These are phyloP conservation scores for Talinum fruticosum DNA, from an alignment of 148 eudicot species.

Conservation along the genomic window DNA sequence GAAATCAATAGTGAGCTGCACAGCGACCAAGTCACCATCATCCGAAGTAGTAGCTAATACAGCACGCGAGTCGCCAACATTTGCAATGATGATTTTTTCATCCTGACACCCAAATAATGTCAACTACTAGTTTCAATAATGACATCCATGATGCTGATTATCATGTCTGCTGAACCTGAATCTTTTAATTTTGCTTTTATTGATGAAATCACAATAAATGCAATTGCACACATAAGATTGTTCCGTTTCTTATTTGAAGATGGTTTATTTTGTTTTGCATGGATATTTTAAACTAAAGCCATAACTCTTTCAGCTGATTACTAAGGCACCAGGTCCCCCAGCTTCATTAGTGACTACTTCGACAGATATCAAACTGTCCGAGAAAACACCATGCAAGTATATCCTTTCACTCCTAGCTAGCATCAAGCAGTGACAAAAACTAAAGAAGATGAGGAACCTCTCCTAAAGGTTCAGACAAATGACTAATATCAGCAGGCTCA, in stretches of 20 bases:
- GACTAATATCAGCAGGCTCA: conserved; percentile 1
- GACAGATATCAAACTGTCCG: background rate
- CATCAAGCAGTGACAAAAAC: conserved; percentile 9
- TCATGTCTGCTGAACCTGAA: too few species aligned
- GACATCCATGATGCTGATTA: too few species aligned
- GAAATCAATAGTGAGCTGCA: conserved; percentile 84
- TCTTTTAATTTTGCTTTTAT: too few species aligned
- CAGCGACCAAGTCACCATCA: conserved; percentile 59
- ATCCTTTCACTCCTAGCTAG: conserved; percentile 10
- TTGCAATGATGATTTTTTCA: conserved; percentile 59
- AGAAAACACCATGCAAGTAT: conserved; percentile 2
- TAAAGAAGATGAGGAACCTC: background rate
- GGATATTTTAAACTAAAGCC: background rate
- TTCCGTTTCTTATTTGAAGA: background rate
- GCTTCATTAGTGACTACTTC: background rate
- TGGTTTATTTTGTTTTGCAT: background rate
- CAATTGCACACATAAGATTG: background rate
- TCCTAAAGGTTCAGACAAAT: background rate
- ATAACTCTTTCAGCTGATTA: background rate
- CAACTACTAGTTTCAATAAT: background rate
- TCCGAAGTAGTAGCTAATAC: conserved; percentile 79
- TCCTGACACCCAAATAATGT: conserved; percentile 42
- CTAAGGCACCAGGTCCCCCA: background rate
- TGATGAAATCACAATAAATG: background rate
- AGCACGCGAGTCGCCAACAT: conserved; percentile 95